These are phyloP conservation scores for Saccharomycopsis olivae DNA, from an alignment of 805 yeast species.

Conservation along the genomic window DNA sequence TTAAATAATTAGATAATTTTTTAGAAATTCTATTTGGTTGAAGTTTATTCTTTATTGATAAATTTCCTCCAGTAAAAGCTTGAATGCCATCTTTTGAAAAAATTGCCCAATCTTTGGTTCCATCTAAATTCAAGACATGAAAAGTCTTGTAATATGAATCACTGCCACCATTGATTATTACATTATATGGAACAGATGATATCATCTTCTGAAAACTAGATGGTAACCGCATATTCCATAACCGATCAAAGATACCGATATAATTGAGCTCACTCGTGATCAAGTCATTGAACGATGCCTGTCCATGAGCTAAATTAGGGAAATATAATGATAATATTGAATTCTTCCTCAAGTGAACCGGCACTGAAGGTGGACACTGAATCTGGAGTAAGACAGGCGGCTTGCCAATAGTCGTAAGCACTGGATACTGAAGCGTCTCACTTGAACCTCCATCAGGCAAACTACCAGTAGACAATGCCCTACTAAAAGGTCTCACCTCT, in stretches of 20 bases:
- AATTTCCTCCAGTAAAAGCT: slow-evolving; percentile 42
- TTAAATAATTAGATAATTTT: slow-evolving; percentile 2
- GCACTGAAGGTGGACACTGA: slow-evolving; percentile 50
- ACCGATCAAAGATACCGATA: slow-evolving; percentile 24
- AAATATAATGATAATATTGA: slow-evolving; percentile 38
- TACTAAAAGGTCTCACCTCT: too few species aligned
- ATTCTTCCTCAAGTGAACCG: slow-evolving; percentile 37
- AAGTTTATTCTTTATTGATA: slow-evolving; percentile 28
- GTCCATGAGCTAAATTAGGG: slow-evolving; percentile 21
- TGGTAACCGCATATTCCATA: slow-evolving; percentile 23
- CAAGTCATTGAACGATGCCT: slow-evolving; percentile 20
- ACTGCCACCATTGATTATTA: slow-evolving; percentile 19
- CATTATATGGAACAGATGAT: slow-evolving; percentile 35
- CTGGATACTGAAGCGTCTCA: too few species aligned
- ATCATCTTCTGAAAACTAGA: slow-evolving; percentile 38
- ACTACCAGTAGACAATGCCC: too few species aligned
- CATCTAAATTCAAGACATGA: slow-evolving; percentile 32
- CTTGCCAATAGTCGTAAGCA: neutral
- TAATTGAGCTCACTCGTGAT: slow-evolving; percentile 20
- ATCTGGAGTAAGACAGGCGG: slow-evolving; percentile 19
- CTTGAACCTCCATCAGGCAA: too few species aligned
- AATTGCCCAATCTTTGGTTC: slow-evolving; percentile 53
- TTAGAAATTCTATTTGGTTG: slow-evolving; percentile 32
- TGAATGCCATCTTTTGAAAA: slow-evolving; percentile 38
- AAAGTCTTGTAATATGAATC: slow-evolving; percentile 19